Evolutionary conservation across 2,329 filamentous ascomycete genomes (phyloP), one percentile per base, ranked within the genome.

Genomic region (Aspergillus felis): DNA sequence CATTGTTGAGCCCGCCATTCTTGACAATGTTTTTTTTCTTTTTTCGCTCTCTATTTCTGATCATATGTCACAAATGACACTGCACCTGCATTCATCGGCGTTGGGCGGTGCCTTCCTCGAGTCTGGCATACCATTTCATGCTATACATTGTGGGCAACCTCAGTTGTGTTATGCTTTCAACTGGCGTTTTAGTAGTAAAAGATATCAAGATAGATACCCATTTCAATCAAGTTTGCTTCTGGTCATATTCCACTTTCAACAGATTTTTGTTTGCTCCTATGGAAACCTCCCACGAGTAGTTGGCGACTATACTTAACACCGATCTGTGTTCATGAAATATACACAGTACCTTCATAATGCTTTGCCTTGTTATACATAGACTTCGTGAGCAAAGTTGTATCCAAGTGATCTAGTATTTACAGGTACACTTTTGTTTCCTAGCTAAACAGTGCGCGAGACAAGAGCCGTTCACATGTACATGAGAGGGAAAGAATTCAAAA

Each of bases 141-240:
- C 44, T 46, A 17, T 46, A 17, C 29, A 41, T 56, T 49, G 44
- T 17, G 3, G 25, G n/a, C 41, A 4, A 46, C 24, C 42, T 24
- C 20, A 46, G 42, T 24, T 24, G 22, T 6, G 44, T 24, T 22
- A 51, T 65, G 64, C 67, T 65, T 68, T 62, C 52, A 58, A 59
- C 55, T 38, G 64, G 66, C 61, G 64, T 64, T 67, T 44, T 27
- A 42, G 8, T 55, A 47, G n/a, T 55, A 56, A 32, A 55, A 48
- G 22, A 24, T 22, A 46, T 24, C 54, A 54, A 48, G 50, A 61
- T 60, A 57, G 57, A 59, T 59, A 59, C 57, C 57, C 55, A 54
- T 51, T 27, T 38, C 53, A 51, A 50, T 44, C 44, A 27, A 35
- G 28, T 51, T 22, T 54, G 14, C 51, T 28, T 54, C 24, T 25